A percentile compares a stretch with the other conserved stretches of the same genome.
Conservation (phyloP, 306 rosid species). For the Prunus mongolica region DNA sequence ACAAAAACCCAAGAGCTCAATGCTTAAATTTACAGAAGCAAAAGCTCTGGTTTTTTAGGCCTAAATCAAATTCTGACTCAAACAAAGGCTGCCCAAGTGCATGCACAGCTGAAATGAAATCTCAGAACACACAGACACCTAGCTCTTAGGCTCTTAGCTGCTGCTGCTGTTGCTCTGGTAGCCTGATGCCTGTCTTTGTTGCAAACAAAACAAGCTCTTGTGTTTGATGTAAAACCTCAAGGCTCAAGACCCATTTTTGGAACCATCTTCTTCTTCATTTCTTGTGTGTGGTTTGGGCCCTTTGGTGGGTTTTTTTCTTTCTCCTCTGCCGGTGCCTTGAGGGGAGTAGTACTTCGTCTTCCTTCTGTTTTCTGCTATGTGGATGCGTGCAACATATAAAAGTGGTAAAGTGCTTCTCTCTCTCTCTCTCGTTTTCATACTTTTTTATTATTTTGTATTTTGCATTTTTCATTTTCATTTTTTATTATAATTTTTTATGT, state of each 20-base stretch:
- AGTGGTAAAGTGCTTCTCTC: slow-evolving; percentile 76
- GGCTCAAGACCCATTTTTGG: slow-evolving; percentile 28
- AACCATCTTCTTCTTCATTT: background rate
- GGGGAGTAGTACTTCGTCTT: slow-evolving; percentile 37
- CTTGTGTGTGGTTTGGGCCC: background rate
- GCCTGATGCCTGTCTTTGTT: background rate
- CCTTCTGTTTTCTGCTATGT: slow-evolving; percentile 60
- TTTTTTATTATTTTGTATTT: background rate
- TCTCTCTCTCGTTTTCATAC: slow-evolving; percentile 13
- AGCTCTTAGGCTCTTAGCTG: background rate
- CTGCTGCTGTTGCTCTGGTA: background rate
- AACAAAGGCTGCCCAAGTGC: slow-evolving; percentile 12
- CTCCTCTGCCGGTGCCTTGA: slow-evolving; percentile 11
- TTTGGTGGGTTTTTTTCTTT: background rate
- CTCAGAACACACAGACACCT: slow-evolving; percentile 12
- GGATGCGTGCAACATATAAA: slow-evolving; percentile 97
- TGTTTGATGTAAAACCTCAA: slow-evolving; percentile 2
- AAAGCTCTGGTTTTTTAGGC: slow-evolving; percentile 14
- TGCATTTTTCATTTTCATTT: background rate
- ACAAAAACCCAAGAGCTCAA: background rate
- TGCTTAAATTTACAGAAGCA: background rate
- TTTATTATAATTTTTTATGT: slow-evolving; percentile 20
- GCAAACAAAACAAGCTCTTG: background rate
- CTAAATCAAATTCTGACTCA: slow-evolving; percentile 19
- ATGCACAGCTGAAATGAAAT: slow-evolving; percentile 12